A percentile compares a stretch with the other conserved stretches of the same genome.
phyloP scores from a whole-genome alignment of 139 green algal genomes.

The Closterium sp. region DNA sequence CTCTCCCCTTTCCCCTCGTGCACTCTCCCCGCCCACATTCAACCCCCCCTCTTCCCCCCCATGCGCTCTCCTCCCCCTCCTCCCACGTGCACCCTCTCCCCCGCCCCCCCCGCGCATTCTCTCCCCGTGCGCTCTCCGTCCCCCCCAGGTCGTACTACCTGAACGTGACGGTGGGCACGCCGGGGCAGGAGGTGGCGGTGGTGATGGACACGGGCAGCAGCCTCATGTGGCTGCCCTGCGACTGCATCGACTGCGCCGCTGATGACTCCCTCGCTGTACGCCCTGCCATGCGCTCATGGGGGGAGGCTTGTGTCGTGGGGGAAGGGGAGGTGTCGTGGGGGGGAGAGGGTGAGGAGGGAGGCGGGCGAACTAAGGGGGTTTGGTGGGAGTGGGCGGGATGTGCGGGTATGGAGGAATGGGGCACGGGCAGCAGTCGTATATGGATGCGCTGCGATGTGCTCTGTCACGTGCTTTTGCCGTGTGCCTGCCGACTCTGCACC shows the following conservation, averaged over 20 bases:
- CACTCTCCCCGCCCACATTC: background rate
- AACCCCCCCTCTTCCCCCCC: background rate
- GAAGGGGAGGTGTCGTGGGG: no score
- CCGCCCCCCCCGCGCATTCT: background rate
- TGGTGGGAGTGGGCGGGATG: no score
- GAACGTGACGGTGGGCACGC: background rate
- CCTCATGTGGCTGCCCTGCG: conserved; percentile 2
- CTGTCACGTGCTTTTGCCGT: no score
- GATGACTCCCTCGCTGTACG: no score
- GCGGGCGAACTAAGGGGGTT: no score
- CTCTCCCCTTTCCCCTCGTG: background rate
- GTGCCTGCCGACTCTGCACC: no score
- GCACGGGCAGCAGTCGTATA: no score
- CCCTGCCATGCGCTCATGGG: no score
- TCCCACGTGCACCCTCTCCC: background rate
- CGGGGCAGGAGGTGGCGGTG: background rate
- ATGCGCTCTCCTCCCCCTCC: background rate
- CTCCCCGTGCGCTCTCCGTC: background rate
- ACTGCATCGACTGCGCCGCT: background rate
- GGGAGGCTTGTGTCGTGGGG: no score
- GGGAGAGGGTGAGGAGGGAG: no score
- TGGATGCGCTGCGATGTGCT: no score
- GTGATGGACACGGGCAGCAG: conserved; percentile 7
- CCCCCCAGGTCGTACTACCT: conserved; percentile 7
- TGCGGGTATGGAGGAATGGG: no score